Conservation (phyloP, 805 yeast genomes). For the Schwanniomyces polymorphus region DNA sequence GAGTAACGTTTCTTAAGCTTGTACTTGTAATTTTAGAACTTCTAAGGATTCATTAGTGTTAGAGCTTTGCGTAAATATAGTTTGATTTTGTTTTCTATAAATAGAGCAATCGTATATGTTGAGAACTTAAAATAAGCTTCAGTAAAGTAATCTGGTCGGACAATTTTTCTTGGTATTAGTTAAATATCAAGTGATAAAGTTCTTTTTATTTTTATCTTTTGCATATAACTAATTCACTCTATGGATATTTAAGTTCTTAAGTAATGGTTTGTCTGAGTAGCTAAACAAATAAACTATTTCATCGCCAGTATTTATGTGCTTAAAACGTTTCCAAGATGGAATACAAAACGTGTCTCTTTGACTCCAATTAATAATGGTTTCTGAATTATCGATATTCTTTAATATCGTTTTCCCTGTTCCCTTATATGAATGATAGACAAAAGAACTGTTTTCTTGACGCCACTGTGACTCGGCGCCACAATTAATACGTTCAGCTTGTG, state of each 20-base stretch:
- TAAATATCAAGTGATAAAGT: too few species aligned
- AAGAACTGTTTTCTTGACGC: conserved; percentile 10
- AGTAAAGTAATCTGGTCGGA: too few species aligned
- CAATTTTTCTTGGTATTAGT: too few species aligned
- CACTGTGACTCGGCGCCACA: conserved; percentile 4
- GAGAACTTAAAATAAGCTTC: too few species aligned
- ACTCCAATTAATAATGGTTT: conserved; percentile 7
- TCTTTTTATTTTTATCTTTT: too few species aligned
- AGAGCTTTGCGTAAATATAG: too few species aligned
- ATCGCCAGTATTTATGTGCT: conserved; percentile 9
- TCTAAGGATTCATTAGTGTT: too few species aligned
- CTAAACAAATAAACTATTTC: conserved; percentile 9
- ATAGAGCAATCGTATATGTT: too few species aligned
- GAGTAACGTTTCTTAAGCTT: too few species aligned
- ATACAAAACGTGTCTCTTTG: conserved; percentile 10
- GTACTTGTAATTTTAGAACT: too few species aligned
- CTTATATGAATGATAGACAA: conserved; percentile 8
- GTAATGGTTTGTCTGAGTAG: conserved; percentile 11
- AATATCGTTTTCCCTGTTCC: conserved; percentile 9
- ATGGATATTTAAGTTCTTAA: conserved; percentile 9
- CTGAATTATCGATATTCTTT: conserved; percentile 6
- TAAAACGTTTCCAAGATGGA: conserved; percentile 9
- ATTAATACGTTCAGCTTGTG: conserved; percentile 10
- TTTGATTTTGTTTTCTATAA: too few species aligned
- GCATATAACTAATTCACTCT: conserved; percentile 2